Conservation (phyloP, 495 filamentous ascomycete species). For the Annulohypoxylon moriforme region DNA sequence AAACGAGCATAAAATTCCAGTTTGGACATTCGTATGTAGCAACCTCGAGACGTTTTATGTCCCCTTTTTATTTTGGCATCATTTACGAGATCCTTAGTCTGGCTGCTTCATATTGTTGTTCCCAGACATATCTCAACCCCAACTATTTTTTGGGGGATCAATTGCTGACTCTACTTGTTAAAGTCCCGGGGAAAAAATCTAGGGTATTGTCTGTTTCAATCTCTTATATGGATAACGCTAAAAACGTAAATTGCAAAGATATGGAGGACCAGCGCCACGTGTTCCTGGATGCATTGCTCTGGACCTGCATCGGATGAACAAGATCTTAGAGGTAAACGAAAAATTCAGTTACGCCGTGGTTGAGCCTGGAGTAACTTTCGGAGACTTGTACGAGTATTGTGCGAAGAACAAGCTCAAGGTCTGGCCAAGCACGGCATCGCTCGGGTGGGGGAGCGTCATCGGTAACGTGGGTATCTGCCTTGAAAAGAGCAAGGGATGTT, state of each 20-base stretch:
- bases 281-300: constrained; percentile 65
- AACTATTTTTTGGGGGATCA: background rate
- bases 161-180: background rate
- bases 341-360: constrained; percentile 66
- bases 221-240: background rate
- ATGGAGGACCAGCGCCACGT: constrained; percentile 67
- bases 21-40: constrained; percentile 52
- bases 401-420: constrained; percentile 60
- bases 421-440: constrained; percentile 65
- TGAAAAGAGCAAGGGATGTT: background rate
- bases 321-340: constrained; percentile 65
- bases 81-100: background rate
- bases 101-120: too few relatives aligned
- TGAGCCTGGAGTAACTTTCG: constrained; percentile 67
- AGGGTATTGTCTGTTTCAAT: constrained; percentile 39
- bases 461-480: constrained; percentile 58
- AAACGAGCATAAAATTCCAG: constrained; percentile 56
- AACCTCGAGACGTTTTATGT: background rate
- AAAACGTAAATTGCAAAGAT: constrained; percentile 30
- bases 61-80: background rate
- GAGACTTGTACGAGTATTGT: constrained; percentile 64
- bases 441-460: constrained; percentile 68
- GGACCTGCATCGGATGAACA: constrained; percentile 67
- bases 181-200: constrained; percentile 63
- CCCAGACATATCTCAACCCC: background rate